Evolutionary conservation across 1,139 yeast species (phyloP).

Genomic region (Suhomyces guaymorum): DNA sequence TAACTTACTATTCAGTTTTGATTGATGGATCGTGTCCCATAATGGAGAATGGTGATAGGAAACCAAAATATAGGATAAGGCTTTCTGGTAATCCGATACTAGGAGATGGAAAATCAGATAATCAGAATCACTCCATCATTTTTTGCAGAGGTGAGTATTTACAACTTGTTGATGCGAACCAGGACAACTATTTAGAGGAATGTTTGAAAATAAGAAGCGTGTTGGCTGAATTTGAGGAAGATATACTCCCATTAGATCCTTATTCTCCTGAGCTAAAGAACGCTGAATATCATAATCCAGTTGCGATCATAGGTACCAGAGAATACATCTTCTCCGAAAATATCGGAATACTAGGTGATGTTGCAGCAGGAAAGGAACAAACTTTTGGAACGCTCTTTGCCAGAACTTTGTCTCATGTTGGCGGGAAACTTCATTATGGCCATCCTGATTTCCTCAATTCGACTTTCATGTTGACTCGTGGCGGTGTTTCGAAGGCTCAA

Average conservation of each 20-base stretch:
- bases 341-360: constrained; percentile 98
- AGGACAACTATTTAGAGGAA: constrained; percentile 96
- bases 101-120: constrained; percentile 99
- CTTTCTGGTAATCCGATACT: constrained; percentile 97
- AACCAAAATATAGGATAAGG: constrained; percentile 97
- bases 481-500: constrained; percentile 99
- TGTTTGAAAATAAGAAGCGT: constrained; percentile 97
- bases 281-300: constrained; percentile 62
- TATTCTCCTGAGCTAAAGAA: constrained; percentile 48
- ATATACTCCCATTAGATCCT: constrained; percentile 79
- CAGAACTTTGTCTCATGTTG: constrained; percentile 96
- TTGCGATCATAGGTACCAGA: constrained; percentile 98
- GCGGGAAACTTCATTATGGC: constrained; percentile 99
- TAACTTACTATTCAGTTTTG: constrained; percentile 94
- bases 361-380: constrained; percentile 99
- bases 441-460: constrained; percentile 98
- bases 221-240: constrained; percentile 96
- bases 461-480: constrained; percentile 94
- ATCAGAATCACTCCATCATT: constrained; percentile 94
- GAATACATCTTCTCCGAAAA: constrained; percentile 98
- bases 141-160: constrained; percentile 99
- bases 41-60: constrained; percentile 96
- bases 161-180: constrained; percentile 97
- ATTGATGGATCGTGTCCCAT: constrained; percentile 99
- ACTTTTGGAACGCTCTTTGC: constrained; percentile 98